Conservation (phyloP, 2,329 filamentous ascomycete species). For the Aspergillus sp. region DNA sequence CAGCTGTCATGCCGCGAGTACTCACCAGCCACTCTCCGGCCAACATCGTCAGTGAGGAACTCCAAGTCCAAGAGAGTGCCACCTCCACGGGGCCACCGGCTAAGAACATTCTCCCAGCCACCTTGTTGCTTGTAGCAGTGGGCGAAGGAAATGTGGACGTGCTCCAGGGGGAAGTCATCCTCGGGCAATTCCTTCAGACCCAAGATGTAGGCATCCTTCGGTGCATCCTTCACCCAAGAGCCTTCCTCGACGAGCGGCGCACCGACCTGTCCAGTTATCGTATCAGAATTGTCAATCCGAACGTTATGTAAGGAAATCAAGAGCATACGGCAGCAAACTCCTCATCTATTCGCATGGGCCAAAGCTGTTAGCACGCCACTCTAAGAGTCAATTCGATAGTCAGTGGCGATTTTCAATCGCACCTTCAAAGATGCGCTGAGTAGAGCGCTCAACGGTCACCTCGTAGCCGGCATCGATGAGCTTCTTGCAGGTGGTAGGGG, state of each 20-base stretch:
- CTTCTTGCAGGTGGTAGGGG: constrained; percentile 50
- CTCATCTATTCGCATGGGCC: constrained; percentile 19
- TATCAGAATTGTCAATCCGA: not conserved
- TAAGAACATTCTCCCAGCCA: constrained; percentile 73
- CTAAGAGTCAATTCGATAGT: not conserved
- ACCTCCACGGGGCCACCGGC: constrained; percentile 67
- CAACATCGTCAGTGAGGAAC: constrained; percentile 68
- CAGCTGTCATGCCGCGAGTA: not conserved
- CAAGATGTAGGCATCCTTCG: constrained; percentile 62
- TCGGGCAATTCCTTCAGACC: constrained; percentile 73
- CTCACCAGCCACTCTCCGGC: constrained; percentile 47
- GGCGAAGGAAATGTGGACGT: constrained; percentile 65
- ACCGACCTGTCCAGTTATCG: constrained; percentile 43
- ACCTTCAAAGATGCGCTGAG: constrained; percentile 56
- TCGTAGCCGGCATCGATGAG: constrained; percentile 64
- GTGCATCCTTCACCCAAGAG: constrained; percentile 58
- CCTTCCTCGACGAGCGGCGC: constrained; percentile 60
- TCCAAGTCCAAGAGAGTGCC: constrained; percentile 80
- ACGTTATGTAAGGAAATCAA: not conserved
- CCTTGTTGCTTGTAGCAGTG: constrained; percentile 72
- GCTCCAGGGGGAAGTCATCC: constrained; percentile 62
- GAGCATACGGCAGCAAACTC: constrained; percentile 29
- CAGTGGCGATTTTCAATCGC: constrained; percentile 7
- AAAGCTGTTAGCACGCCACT: constrained; percentile 3
- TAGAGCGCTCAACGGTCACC: constrained; percentile 60